phyloP scores from a whole-genome alignment of 2,329 filamentous ascomycete genomes.

The Periglandula ipomoeae region DNA sequence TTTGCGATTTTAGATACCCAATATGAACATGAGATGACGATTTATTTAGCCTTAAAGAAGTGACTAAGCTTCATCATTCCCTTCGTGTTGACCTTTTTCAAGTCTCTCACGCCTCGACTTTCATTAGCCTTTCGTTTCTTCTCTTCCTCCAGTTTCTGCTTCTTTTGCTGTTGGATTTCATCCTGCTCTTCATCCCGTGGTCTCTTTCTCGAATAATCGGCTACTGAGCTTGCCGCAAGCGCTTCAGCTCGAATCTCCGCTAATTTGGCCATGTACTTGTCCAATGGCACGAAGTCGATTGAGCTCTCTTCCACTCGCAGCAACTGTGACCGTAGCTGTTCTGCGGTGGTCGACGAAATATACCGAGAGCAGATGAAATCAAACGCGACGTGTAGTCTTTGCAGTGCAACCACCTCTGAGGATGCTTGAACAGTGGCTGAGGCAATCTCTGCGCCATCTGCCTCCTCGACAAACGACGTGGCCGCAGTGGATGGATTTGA shows the following conservation, averaged over 20 bases:
- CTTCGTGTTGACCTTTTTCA: constrained; percentile 82
- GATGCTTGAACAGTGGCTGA: constrained; percentile 37
- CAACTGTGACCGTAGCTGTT: constrained; percentile 31
- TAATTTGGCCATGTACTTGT: constrained; percentile 59
- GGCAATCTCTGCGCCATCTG: constrained; percentile 23
- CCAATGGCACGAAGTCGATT: constrained; percentile 61
- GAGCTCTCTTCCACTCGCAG: constrained; percentile 20
- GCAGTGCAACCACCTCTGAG: constrained; percentile 43
- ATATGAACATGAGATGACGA: constrained; percentile 11
- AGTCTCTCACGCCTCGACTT: constrained; percentile 65
- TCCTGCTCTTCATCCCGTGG: constrained; percentile 57
- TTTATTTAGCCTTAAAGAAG: constrained; percentile 71
- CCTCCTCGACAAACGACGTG: constrained; percentile 31
- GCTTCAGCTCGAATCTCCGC: constrained; percentile 62
- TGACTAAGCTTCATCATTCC: constrained; percentile 97
- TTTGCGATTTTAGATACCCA: constrained; percentile 20
- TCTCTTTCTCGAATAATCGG: constrained; percentile 64
- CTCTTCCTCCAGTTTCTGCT: constrained; percentile 77
- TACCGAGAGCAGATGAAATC: constrained; percentile 57
- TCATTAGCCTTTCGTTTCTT: constrained; percentile 70
- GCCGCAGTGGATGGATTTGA: constrained; percentile 37
- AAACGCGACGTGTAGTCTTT: constrained; percentile 55
- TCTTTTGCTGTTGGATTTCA: constrained; percentile 64
- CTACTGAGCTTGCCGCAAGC: constrained; percentile 54
- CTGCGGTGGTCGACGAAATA: constrained; percentile 36